Evolutionary conservation across 2,329 filamentous ascomycete species (phyloP), one percentile per base, ranked within the genome.

Genomic region (Phoma herbarum): DNA sequence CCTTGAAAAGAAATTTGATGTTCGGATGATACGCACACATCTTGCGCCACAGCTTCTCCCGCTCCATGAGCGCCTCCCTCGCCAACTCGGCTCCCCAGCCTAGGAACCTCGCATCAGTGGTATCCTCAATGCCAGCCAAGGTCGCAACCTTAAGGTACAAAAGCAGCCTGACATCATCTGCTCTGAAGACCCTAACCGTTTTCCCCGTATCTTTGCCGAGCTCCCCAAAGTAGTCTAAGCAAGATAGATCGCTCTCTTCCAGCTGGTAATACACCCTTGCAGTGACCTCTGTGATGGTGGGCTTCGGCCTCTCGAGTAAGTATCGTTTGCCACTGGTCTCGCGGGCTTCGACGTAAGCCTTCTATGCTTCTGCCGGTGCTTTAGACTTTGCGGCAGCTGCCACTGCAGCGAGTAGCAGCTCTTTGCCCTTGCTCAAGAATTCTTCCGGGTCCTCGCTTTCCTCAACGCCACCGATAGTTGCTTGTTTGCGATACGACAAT

Each of bases 401-500:
- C n/a, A 26, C 28, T 16, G 31, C 23, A 2, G n/a, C 12, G 12
- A n/a, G 22, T 14, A 53, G 42, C 11, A 53, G 26, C 42, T 37
- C 25, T n/a, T 46, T 44, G 3, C 42, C 50, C 29, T 46, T 53
- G 5, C n/a, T 14, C n/a, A 39, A n/a, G 16, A 46, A 37, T 2
- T 29, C 35, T n/a, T 39, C 41, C 8, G 23, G 5, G 12, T 45
- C 18, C 4, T 20, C 26, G 28, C 25, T 11, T 14, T 53, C 50
- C 11, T 46, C 42, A 3, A 45, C n/a, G 22, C 18, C 41, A 8
- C 25, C 42, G 18, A 46, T n/a, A 4, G 31, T 39, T 22, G 41
- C 42, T 20, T 31, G 42, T 20, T 53, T 53, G 11, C 42, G 41
- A 22, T 46, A 39, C 4, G 54, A 47, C 18, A 52, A 26, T 6